Evolutionary conservation across 805 yeast genomes (phyloP), one percentile per base, ranked within the genome.

Genomic region (Ogataea chonburiensis): DNA sequence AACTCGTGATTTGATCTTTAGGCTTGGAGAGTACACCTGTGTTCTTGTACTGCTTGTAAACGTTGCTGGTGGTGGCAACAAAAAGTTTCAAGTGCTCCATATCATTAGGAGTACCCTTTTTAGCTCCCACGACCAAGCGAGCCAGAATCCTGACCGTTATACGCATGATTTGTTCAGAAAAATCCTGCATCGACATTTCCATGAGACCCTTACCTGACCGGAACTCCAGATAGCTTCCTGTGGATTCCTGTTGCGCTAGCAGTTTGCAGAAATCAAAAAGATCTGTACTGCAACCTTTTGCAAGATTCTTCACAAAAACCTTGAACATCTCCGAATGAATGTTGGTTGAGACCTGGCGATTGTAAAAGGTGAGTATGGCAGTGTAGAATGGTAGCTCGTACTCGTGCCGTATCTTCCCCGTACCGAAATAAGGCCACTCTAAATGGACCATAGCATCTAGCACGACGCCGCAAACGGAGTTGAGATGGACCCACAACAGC

Each of bases 351-450:
- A 34, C 26, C 6, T 36, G 33, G 2, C 40, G 22, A 1, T 33
- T 8, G 32, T 52, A 53, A 17, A 38, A 38, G 5, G 46, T 42
- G 30, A 55, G 12, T 1, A 52, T 17, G 4, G 50, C 42, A 2
- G 49, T 38, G 30, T 40, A 56, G 34, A 60, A 60, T 1, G 39
- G 23, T 5, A 60, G 30, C 17, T 56, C 63, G 29, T 45, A 41
- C 17, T 32, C 34, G 1, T 29, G 18, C 13, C 61, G 28, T 2
- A 52, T n/a, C 3, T 21, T 15, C 4, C 31, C 39, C 19, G 37
- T 28, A 1, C 53, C 60, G 36, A 60, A 54, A 33, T 56, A 59
- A 0, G 38, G 35, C 64, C 64, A 60, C 13, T 60, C 61, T 15
- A 56, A 34, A 31, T 50, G 50, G 4, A 55, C 38, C 16, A 60